These are phyloP conservation scores for Penicillium sp. DNA, from an alignment of 2,329 filamentous ascomycete species.

Conservation along the genomic window DNA sequence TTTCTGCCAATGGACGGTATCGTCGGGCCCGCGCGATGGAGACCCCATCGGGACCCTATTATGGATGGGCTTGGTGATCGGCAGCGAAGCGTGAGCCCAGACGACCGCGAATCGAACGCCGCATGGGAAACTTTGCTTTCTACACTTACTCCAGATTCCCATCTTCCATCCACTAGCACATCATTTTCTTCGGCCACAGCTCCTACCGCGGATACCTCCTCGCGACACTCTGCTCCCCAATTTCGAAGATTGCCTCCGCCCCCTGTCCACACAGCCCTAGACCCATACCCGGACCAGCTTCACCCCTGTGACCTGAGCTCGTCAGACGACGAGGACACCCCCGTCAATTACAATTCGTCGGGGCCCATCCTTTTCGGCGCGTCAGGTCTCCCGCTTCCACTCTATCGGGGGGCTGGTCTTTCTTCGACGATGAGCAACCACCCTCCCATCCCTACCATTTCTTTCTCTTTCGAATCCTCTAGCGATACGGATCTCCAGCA, in stretches of 20 bases:
- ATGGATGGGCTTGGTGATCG: constrained; percentile 81
- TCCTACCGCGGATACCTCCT: constrained; percentile 27
- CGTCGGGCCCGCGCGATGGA: constrained; percentile 21
- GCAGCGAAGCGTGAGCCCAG: constrained; percentile 74
- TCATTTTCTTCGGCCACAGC: constrained; percentile 69
- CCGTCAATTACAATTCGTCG: constrained; percentile 11
- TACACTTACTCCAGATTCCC: constrained; percentile 78
- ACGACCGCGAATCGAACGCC: constrained; percentile 50
- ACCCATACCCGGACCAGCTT: constrained; percentile 36
- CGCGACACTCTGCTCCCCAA: constrained; percentile 42
- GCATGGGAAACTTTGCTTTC: constrained; percentile 79
- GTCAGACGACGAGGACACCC: constrained; percentile 33
- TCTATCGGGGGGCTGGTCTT: constrained; percentile 26
- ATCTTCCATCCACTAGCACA: constrained; percentile 75
- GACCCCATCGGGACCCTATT: constrained; percentile 20
- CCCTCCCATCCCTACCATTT: constrained; percentile 35
- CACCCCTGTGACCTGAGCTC: constrained; percentile 41
- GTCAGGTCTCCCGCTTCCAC: constrained; percentile 16
- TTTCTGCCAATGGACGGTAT: no score
- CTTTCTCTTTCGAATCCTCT: constrained; percentile 31
- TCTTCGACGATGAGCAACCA: constrained; percentile 35
- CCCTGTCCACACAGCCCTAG: constrained; percentile 28
- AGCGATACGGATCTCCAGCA: constrained; percentile 52
- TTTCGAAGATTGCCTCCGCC: constrained; percentile 43
- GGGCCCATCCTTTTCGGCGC: constrained; percentile 1